Evolutionary conservation across 106 monocot species (phyloP).

Genomic region (Dioscorea alata): DNA sequence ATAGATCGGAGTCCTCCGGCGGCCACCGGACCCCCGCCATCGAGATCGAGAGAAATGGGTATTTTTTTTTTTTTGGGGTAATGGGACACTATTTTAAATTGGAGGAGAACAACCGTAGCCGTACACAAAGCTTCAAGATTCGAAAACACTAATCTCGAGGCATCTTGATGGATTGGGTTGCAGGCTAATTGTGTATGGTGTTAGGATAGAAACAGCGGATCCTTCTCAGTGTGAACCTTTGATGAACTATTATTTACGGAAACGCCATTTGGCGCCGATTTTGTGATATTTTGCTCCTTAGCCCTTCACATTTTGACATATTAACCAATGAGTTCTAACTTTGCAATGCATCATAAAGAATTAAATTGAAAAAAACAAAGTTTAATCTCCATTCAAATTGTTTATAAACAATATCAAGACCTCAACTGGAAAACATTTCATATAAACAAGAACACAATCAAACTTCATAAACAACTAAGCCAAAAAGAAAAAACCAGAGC

Average conservation of each 20-base stretch:
- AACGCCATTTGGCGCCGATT: too few species aligned
- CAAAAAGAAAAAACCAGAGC: neutral
- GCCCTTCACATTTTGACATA: too few species aligned
- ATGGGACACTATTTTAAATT: too few species aligned
- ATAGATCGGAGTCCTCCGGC: constrained; percentile 48
- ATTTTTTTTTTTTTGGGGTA: too few species aligned
- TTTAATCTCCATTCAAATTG: too few species aligned
- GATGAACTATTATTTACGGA: too few species aligned
- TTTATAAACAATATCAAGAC: neutral
- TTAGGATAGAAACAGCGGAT: neutral
- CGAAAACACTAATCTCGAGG: too few species aligned
- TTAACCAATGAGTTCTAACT: too few species aligned
- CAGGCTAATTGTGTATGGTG: neutral
- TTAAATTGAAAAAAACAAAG: too few species aligned
- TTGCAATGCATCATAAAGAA: too few species aligned
- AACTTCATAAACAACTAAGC: neutral
- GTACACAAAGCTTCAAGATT: neutral
- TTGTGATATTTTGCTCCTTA: too few species aligned
- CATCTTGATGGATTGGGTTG: neutral
- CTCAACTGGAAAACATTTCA: neutral
- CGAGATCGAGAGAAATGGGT: neutral
- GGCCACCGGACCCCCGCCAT: constrained; percentile 59
- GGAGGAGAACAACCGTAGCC: neutral
- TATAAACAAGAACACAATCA: neutral
- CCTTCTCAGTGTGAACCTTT: neutral